Evolutionary conservation across 164 flowering plant species (phyloP).

Genomic region (Vitis rotundifolia): DNA sequence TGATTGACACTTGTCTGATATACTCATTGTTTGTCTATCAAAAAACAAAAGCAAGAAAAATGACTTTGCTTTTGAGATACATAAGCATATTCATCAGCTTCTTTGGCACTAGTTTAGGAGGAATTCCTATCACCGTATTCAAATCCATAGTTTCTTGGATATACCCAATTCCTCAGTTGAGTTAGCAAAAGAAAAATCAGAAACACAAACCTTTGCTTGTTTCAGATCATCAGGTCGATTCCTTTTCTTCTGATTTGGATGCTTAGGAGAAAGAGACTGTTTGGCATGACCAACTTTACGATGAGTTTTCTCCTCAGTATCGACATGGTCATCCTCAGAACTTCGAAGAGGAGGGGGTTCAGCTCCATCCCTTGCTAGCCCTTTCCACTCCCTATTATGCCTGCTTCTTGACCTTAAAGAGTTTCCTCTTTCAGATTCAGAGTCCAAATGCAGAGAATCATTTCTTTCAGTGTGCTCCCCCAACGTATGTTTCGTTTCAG

Average conservation of each 20-base stretch:
- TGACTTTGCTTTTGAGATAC: not conserved
- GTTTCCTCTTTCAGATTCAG: conserved; percentile 46
- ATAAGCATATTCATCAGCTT: not conserved
- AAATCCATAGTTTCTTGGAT: not conserved
- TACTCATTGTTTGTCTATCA: no score
- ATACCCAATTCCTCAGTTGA: not conserved
- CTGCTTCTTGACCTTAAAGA: conserved; percentile 39
- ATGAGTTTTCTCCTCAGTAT: conserved; percentile 34
- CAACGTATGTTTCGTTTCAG: conserved; percentile 24
- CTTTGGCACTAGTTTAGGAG: not conserved
- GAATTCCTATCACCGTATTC: not conserved
- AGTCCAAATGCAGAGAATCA: conserved; percentile 31
- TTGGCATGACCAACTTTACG: conserved; percentile 27
- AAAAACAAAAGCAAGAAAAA: not conserved
- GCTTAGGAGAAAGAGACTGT: conserved; percentile 51
- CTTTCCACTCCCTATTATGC: conserved; percentile 68
- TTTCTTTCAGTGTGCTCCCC: conserved; percentile 22
- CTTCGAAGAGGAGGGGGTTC: conserved; percentile 65
- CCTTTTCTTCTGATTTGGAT: conserved; percentile 43
- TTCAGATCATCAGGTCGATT: conserved; percentile 47
- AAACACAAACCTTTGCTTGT: conserved; percentile 42
- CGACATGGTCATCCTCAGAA: conserved; percentile 34
- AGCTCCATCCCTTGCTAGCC: conserved; percentile 45
- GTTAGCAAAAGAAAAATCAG: not conserved
- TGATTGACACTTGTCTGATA: no score